These are phyloP conservation scores for Theileria sp. DNA, from an alignment of 169 alveolate species.

Conservation along the genomic window DNA sequence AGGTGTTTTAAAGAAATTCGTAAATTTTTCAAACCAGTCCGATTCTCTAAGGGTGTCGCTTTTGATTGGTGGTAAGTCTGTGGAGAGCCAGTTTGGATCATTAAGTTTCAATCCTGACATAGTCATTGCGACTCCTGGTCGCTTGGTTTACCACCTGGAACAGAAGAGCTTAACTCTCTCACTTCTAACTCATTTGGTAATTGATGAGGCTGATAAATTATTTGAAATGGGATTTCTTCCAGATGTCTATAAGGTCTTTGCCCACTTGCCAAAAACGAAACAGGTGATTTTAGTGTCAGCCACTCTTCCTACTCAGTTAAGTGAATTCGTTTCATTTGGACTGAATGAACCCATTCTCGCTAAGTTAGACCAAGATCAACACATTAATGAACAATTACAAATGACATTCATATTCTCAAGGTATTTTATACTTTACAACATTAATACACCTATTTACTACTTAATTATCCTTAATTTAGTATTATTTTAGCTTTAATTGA, in stretches of 20 bases:
- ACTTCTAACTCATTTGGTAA: slow-evolving; percentile 84
- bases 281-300: slow-evolving; percentile 91
- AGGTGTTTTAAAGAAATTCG: slow-evolving; percentile 76
- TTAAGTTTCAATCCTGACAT: slow-evolving; percentile 92
- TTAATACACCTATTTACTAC: not conserved
- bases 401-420: slow-evolving; percentile 44
- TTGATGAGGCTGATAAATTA: slow-evolving; percentile 95
- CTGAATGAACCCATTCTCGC: slow-evolving; percentile 84
- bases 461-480: not conserved
- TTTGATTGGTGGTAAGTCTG: slow-evolving; percentile 92
- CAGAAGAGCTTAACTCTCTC: slow-evolving; percentile 85
- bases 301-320: slow-evolving; percentile 90
- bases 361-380: slow-evolving; percentile 61
- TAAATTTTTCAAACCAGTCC: slow-evolving; percentile 56
- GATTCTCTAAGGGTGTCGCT: slow-evolving; percentile 83
- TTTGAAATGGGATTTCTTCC: slow-evolving; percentile 92
- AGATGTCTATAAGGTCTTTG: slow-evolving; percentile 72
- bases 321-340: slow-evolving; percentile 88
- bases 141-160: slow-evolving; percentile 88
- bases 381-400: slow-evolving; percentile 60
- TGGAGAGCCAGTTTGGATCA: slow-evolving; percentile 89
- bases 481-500: not conserved
- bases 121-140: slow-evolving; percentile 94
- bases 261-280: slow-evolving; percentile 79
- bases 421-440: not conserved